Evolutionary conservation across 1,139 yeast genomes (phyloP).

Genomic region (Yamadazyma blattariae): DNA sequence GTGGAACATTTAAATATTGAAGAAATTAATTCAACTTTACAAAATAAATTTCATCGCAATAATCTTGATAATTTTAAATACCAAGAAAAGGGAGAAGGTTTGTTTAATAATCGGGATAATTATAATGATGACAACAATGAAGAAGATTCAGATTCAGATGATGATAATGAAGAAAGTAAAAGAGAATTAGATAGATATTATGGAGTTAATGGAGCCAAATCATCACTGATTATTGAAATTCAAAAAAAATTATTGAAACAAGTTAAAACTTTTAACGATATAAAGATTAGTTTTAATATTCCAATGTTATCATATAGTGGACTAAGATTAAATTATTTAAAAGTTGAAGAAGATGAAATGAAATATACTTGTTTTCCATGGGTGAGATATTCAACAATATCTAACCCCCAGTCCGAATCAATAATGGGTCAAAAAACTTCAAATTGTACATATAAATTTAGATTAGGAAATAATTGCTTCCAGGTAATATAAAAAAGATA

Average conservation of each 20-base stretch:
- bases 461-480: slow-evolving; percentile 18
- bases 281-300: slow-evolving; percentile 32
- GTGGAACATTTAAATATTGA: slow-evolving; percentile 7
- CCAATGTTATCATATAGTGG: slow-evolving; percentile 46
- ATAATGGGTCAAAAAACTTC: background rate
- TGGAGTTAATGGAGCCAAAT: slow-evolving; percentile 37
- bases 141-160: slow-evolving; percentile 7
- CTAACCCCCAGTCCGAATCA: slow-evolving; percentile 11
- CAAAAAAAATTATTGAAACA: slow-evolving; percentile 12
- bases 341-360: slow-evolving; percentile 41
- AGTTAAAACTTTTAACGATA: slow-evolving; percentile 21
- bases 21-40: slow-evolving; percentile 8
- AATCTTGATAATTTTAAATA: background rate
- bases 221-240: slow-evolving; percentile 24
- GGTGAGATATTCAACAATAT: slow-evolving; percentile 41
- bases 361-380: slow-evolving; percentile 48
- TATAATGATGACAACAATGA: slow-evolving; percentile 1
- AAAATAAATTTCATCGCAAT: slow-evolving; percentile 5
- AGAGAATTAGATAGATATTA: slow-evolving; percentile 38
- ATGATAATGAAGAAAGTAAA: slow-evolving; percentile 17
- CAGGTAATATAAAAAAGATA: background rate
- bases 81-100: background rate
- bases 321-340: slow-evolving; percentile 35
- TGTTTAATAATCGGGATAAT: too few species aligned
- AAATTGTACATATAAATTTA: slow-evolving; percentile 24